phyloP scores from a whole-genome alignment of 345 rosid species.

The Gossypium australe region DNA sequence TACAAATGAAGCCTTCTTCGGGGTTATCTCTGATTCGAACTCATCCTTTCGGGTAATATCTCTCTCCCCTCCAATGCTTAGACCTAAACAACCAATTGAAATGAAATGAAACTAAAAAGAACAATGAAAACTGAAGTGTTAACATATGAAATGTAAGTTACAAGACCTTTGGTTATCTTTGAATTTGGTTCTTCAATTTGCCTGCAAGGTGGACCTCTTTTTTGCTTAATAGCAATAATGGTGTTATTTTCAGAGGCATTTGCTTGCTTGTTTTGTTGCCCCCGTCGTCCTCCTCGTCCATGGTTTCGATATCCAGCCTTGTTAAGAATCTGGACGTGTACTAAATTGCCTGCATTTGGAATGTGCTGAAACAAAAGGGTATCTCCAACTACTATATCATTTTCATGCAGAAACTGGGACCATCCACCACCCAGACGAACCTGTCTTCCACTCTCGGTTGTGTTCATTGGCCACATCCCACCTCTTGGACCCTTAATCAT shows the following conservation, averaged over 20 bases:
- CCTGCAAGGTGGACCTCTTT: background rate
- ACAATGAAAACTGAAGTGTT: background rate
- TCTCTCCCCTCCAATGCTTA: background rate
- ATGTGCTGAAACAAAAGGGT: conserved; percentile 4
- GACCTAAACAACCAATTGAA: background rate
- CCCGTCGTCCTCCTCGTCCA: background rate
- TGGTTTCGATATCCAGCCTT: background rate
- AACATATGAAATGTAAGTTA: background rate
- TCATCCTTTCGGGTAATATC: background rate
- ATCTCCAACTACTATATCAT: background rate
- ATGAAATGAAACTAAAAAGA: background rate
- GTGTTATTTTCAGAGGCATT: background rate
- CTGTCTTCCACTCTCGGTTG: background rate
- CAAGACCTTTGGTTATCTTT: background rate
- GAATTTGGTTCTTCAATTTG: background rate
- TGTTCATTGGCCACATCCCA: background rate
- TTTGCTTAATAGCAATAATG: background rate
- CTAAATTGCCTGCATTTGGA: background rate
- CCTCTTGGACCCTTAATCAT: background rate
- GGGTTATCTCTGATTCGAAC: background rate
- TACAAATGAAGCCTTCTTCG: background rate
- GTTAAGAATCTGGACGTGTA: background rate
- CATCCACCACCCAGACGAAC: background rate
- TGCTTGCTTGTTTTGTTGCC: background rate
- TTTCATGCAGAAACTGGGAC: background rate